Evolutionary conservation across 176 grass and related monocot species (phyloP).

Genomic region (Poa pratensis): DNA sequence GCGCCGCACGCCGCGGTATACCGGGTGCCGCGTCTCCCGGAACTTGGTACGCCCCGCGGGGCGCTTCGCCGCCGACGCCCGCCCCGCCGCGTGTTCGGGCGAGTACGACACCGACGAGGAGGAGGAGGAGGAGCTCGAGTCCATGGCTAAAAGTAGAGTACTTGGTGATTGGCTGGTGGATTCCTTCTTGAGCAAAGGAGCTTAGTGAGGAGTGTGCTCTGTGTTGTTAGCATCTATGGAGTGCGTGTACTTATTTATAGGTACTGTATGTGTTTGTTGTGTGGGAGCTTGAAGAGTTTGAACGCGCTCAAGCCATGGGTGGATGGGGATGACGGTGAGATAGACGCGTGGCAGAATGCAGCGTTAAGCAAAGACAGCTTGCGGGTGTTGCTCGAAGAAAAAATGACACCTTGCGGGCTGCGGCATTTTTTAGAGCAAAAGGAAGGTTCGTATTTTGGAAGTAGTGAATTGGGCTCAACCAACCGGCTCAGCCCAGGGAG

Average conservation of each 20-base stretch:
- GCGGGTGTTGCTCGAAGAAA: too few species aligned
- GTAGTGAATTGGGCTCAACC: background rate
- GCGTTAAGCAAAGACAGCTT: background rate
- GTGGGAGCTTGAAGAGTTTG: background rate
- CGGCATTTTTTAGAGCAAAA: background rate
- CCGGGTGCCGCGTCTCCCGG: conserved; percentile 76
- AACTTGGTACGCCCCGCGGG: conserved; percentile 80
- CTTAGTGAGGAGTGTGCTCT: background rate
- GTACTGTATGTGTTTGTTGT: conserved; percentile 25
- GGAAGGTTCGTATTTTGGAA: background rate
- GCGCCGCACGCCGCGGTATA: conserved; percentile 72
- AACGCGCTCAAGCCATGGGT: conserved; percentile 30
- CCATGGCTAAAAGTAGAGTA: background rate
- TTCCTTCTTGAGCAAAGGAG: background rate
- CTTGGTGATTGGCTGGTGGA: background rate
- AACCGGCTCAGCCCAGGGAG: background rate
- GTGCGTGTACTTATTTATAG: conserved; percentile 38
- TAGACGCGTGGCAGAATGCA: background rate
- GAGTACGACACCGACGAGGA: background rate
- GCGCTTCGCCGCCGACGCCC: conserved; percentile 55
- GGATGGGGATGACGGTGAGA: background rate
- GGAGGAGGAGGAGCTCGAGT: conserved; percentile 34
- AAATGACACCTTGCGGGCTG: too few species aligned
- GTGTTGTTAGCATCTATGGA: background rate
- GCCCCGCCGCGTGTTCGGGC: background rate